Evolutionary conservation across 2,329 filamentous ascomycete species (phyloP).

Genomic region (Dothiorella sarmentorum): DNA sequence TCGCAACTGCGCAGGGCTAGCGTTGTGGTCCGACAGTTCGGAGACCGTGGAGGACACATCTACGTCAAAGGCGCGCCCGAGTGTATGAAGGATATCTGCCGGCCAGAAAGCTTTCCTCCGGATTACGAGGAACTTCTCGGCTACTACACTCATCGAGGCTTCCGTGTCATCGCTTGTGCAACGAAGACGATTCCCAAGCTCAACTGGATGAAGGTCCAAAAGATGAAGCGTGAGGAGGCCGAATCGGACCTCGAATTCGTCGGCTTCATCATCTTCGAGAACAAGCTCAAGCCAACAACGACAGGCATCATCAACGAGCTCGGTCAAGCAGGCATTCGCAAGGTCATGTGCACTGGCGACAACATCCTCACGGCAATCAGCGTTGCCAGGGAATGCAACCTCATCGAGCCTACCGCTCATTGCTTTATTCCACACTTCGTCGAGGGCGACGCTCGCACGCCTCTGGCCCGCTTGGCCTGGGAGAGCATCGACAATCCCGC

Average conservation of each 20-base stretch:
- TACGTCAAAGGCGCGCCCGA: constrained; percentile 97
- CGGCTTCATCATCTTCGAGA: constrained; percentile 98
- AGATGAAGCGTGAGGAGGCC: constrained; percentile 82
- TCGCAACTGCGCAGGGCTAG: constrained; percentile 89
- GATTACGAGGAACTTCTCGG: constrained; percentile 88
- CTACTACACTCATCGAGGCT: constrained; percentile 92
- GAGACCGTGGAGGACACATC: constrained; percentile 76
- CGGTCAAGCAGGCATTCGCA: constrained; percentile 75
- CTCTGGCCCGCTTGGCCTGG: constrained; percentile 74
- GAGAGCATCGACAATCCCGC: constrained; percentile 88
- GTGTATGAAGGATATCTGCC: constrained; percentile 92
- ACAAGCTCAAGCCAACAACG: constrained; percentile 91
- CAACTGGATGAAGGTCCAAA: constrained; percentile 91
- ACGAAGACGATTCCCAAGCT: constrained; percentile 83
- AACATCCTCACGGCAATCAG: constrained; percentile 97
- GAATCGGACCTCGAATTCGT: constrained; percentile 82
- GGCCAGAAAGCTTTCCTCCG: constrained; percentile 73
- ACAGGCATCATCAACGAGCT: constrained; percentile 78
- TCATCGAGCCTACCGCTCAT: constrained; percentile 76
- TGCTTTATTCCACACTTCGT: constrained; percentile 91
- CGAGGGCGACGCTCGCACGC: constrained; percentile 71
- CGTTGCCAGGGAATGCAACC: constrained; percentile 82
- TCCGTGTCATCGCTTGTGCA: constrained; percentile 92
- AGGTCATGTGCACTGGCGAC: constrained; percentile 96
- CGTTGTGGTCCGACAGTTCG: constrained; percentile 86